Base-by-base conservation (phyloP, 2,329 filamentous ascomycete genomes). In the Phialophora macrospora region DNA sequence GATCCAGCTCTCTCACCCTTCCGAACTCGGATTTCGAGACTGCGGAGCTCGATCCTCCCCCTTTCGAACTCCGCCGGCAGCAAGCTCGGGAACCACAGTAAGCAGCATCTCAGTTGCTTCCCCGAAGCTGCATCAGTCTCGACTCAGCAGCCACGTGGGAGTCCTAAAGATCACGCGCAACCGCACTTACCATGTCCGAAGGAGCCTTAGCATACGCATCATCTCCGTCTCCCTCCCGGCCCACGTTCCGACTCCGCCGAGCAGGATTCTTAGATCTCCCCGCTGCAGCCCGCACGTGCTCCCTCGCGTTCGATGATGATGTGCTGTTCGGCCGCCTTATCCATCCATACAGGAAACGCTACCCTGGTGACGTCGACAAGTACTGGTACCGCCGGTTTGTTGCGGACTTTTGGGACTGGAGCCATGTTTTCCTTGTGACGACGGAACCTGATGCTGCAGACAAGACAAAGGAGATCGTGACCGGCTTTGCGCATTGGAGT, bases 321-420 rank as follows among this genome's bases (percentile, higher is more conserved):
- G 62, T 67, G 14, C 67, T 71, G 56, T 70, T 71, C 34, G 70
- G 70, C n/a, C 59, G 62, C 20, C 34, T 70, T 24, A 69, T 71
- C 44, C 68, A 71, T 48, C 70, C 70, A 24, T 41, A 63, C 32
- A 64, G 70, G 34, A 22, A 62, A 32, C 51, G 51, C 5, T 69
- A 71, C 41, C 70, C 68, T 4, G 44, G 24, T 22, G 66, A 71
- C 48, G 58, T 61, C 22, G 62, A 67, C 52, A 68, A 66, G 51
- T 71, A 69, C 60, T 70, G 68, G 68, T 68, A 69, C 44, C 68
- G 65, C n/a, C 68, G 66, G 38, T 69, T 67, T 44, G 59, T 66
- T n/a, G 66, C 68, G n/a, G 61, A 68, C 56, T 68, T 61, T 44
- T 70, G 68, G 66, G 68, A 71, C 46, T 66, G 55, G 61, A 69